Evolutionary conservation across 2,329 filamentous ascomycete genomes (phyloP), one percentile per base, ranked within the genome.

Genomic region (Cladophialophora bantiana): DNA sequence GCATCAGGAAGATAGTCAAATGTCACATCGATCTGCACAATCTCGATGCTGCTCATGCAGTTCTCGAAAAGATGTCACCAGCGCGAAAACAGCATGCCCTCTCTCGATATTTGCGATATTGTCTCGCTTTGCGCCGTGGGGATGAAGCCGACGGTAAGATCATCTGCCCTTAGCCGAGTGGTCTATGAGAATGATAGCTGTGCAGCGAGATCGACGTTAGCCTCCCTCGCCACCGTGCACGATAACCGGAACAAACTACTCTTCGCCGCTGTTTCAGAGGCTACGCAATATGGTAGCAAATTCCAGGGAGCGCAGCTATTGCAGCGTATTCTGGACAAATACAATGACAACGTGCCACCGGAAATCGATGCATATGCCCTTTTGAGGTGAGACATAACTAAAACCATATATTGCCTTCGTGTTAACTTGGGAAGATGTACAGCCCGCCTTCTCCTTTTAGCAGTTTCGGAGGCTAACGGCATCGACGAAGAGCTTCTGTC

Each of bases 221-320:
- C 34, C 7, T 66, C 69, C n/a, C 58, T 71, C 12, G 65, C 67
- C n/a, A 42, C 50, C 4, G 36, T 58, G n/a, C 69, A 68, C 34
- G 66, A 65, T 50, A 75, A 80, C 0, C 83, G 84, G 26, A 85
- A 89, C 20, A 87, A 88, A 13, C 86, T 93, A 52, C 81, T 97
- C 0, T 93, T 94, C 70, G 91, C 92, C 0, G 97, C 93, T 72
- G 86, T 92, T 26, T 80, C 92, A 34, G 92, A 96, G 76, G 90
- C 92, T 2, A 88, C 93, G 58, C 82, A 87, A 68, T 80, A 81
- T 0, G 87, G 88, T 0, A 86, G 92, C 68, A 88, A 85, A 59
- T 69, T 80, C 0, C 87, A 89, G 69, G 86, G 89, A 1, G 79
- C 89, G 12, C 76, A 82, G 35, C 85, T 86, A 10, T 75, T 94